Evolutionary conservation across 208 protist genomes (phyloP).

Genomic region (Naegleria gruberi): DNA sequence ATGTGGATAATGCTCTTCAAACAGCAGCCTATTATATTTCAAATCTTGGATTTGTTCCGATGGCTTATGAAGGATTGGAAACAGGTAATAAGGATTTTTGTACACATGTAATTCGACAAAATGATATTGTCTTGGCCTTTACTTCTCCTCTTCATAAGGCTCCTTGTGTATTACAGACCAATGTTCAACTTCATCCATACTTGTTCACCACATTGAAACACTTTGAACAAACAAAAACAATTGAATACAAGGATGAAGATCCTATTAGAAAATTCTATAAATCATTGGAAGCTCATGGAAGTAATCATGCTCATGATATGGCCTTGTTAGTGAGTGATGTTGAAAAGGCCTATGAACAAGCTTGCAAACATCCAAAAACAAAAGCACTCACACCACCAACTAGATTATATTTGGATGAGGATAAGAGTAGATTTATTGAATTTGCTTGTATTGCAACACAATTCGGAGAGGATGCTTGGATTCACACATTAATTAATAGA

Average conservation of each 20-base stretch:
- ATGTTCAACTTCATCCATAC: background rate
- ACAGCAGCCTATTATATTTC: background rate
- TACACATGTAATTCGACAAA: background rate
- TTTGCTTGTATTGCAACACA: background rate
- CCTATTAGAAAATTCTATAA: background rate
- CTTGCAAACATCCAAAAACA: background rate
- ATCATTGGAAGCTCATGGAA: background rate
- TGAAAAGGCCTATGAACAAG: background rate
- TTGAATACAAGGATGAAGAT: background rate
- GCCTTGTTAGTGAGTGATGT: background rate
- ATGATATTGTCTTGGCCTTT: slow-evolving; percentile 49
- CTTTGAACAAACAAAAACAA: background rate
- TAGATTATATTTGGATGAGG: background rate
- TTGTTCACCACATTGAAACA: background rate
- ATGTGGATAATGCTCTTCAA: slow-evolving; percentile 4
- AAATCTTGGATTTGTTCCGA: background rate
- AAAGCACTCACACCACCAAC: background rate
- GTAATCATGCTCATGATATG: background rate
- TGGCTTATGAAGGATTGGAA: background rate
- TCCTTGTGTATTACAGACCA: slow-evolving; percentile 38
- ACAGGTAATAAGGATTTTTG: background rate
- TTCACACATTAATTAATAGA: background rate
- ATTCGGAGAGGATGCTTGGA: background rate
- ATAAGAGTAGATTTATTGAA: background rate
- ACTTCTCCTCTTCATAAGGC: slow-evolving; percentile 40